A percentile compares a stretch with the other conserved stretches of the same genome.
These are phyloP conservation scores for Coemansia sp. DNA, from an alignment of 192 early-diverging fungal species.

Conservation along the genomic window DNA sequence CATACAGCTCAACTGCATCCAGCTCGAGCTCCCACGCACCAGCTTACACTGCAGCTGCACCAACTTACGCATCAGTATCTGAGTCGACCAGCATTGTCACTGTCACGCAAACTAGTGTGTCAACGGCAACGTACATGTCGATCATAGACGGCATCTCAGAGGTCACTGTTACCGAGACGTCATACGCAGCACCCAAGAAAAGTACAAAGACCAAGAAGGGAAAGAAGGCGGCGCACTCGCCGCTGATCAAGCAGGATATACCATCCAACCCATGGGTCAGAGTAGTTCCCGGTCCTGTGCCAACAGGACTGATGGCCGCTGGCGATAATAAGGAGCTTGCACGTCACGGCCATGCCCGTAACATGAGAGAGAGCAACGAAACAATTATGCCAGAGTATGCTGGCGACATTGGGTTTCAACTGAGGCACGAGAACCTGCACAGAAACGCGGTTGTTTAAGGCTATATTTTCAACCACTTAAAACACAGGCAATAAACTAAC, in stretches of 20 bases:
- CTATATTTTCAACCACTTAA: too few species aligned
- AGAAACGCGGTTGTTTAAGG: too few species aligned
- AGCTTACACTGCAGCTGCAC: neutral
- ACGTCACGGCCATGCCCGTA: neutral
- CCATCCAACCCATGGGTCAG: neutral
- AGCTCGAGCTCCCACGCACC: neutral
- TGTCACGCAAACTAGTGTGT: constrained; percentile 3
- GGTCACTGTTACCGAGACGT: constrained; percentile 3
- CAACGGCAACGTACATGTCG: constrained; percentile 2
- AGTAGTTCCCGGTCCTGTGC: neutral
- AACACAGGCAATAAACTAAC: too few species aligned
- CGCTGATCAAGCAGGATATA: neutral
- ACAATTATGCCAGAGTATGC: neutral
- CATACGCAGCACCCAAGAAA: neutral
- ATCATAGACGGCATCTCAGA: constrained; percentile 7
- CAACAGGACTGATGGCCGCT: neutral
- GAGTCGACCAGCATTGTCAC: constrained; percentile 7
- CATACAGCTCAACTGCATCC: neutral
- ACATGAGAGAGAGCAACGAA: neutral
- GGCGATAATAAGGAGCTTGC: neutral
- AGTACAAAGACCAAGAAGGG: neutral
- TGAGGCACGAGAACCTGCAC: constrained; percentile 5
- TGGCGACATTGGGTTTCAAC: constrained; percentile 16
- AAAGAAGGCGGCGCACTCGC: neutral
- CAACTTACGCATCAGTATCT: neutral